Evolutionary conservation across 148 eudicot species (phyloP), one percentile per base, ranked within the genome.

Genomic region (Tetragonia tetragonoides): DNA sequence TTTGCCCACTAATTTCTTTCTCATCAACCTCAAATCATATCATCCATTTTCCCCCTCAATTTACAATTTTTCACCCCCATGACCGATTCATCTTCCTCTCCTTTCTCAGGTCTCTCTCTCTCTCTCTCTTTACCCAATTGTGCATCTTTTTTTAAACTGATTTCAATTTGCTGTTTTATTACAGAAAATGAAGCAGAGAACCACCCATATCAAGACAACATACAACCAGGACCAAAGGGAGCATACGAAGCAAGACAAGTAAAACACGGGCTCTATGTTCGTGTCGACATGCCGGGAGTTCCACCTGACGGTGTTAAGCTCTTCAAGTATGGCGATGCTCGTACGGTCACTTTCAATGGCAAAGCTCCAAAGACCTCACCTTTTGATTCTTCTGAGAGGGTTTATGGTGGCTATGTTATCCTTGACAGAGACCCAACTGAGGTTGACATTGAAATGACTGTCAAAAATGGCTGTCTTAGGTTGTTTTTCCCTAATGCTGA

Each of bases 251-350:
- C 72, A 9, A 14, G 54, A n/a, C 72, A 68, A 44, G 8, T 68
- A 0, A 5, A 14, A 12, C 28, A 12, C 23, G 72, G 72, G 24
- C 28, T 68, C 3, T 68, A 68, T 24, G 28, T 68, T 10, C 72
- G 72, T 24, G 72, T 68, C 72, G 72, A 68, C 28, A 68, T 68
- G 72, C 72, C 72, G 0, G 72, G 72, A 0, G 72, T 68, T 10
- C 72, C 72, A 42, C 23, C 54, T 4, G 51, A 16, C 3, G 14
- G 49, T 1, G 28, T 68, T 11, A 68, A 68, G 53, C 51, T 68
- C 11, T 9, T 9, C 23, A 68, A 68, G 54, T 68, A 68, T 34
- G 21, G 72, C n/a, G 72, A 68, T 0, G 7, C 51, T 20, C 51
- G 51, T 16, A 68, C 23, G 0, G 28, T 68, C 9, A 68, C 72